Conservation (phyloP, 495 filamentous ascomycete genomes). For the Aspergillus diversus region DNA sequence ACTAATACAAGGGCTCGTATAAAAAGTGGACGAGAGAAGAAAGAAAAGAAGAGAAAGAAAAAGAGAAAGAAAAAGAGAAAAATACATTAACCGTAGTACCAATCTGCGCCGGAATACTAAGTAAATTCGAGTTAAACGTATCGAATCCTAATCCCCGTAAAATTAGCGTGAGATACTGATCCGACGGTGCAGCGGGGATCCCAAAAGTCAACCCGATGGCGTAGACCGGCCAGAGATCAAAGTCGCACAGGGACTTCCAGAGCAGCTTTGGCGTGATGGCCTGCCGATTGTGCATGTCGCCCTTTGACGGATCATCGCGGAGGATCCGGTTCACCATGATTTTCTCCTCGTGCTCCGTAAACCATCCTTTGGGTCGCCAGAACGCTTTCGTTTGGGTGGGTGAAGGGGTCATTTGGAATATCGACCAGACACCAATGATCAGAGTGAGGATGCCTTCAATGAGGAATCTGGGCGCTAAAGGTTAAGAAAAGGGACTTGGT, state of each 20-base stretch:
- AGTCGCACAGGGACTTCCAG: conserved; percentile 60
- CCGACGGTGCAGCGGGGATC: conserved; percentile 51
- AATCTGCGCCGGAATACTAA: conserved; percentile 53
- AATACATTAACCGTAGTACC: conserved; percentile 51
- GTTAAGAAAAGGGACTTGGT: too few relatives aligned
- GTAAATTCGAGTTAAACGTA: conserved; percentile 60
- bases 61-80: conserved; percentile 16
- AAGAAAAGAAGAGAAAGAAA: too few relatives aligned
- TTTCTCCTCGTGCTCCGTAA: conserved; percentile 62
- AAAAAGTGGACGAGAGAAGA: too few relatives aligned
- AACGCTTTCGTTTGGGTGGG: conserved; percentile 60
- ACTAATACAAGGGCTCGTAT: too few relatives aligned
- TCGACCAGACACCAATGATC: conserved; percentile 54
- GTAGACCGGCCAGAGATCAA: conserved; percentile 70
- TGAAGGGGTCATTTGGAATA: conserved; percentile 51
- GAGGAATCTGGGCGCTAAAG: not conserved
- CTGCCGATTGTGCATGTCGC: conserved; percentile 60
- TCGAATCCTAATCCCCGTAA: conserved; percentile 62
- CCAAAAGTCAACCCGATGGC: conserved; percentile 56
- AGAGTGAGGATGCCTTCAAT: conserved; percentile 57
- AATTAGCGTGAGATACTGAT: conserved; percentile 62
- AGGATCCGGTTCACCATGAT: conserved; percentile 75
- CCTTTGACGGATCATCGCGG: conserved; percentile 71
- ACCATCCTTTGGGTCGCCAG: conserved; percentile 70
- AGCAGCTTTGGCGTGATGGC: conserved; percentile 55